phyloP scores from a whole-genome alignment of 208 protist species.

The Crithidia mellificae region DNA sequence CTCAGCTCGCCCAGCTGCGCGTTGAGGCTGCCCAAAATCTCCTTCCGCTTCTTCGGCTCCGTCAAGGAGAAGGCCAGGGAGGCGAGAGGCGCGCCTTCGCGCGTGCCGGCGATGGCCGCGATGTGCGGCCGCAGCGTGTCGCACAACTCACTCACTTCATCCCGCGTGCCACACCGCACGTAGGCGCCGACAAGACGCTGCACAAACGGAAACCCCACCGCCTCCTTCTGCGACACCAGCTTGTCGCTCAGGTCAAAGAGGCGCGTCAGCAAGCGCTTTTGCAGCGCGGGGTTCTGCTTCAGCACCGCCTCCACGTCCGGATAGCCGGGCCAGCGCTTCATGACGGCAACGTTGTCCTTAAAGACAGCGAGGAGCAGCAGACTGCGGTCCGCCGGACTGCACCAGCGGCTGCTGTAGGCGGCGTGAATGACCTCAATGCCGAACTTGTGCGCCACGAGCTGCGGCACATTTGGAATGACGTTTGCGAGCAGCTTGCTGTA shows the following conservation, averaged over 20 bases:
- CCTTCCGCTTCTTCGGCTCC: slow-evolving; percentile 82
- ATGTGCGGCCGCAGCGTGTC: slow-evolving; percentile 80
- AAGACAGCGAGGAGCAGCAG: slow-evolving; percentile 82
- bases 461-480: slow-evolving; percentile 69
- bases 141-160: slow-evolving; percentile 88
- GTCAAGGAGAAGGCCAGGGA: slow-evolving; percentile 83
- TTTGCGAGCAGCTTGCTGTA: slow-evolving; percentile 61
- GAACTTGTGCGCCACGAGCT: slow-evolving; percentile 84
- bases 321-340: slow-evolving; percentile 87
- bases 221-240: slow-evolving; percentile 89
- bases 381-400: slow-evolving; percentile 64
- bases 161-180: slow-evolving; percentile 59
- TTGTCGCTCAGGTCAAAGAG: slow-evolving; percentile 89
- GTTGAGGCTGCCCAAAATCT: slow-evolving; percentile 71
- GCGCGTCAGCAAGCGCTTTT: slow-evolving; percentile 73
- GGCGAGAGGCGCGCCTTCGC: slow-evolving; percentile 76
- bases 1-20: slow-evolving; percentile 68
- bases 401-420: slow-evolving; percentile 83
- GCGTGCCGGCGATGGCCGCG: slow-evolving; percentile 58
- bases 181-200: slow-evolving; percentile 81
- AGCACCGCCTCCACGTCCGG: slow-evolving; percentile 79
- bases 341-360: slow-evolving; percentile 82
- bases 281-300: slow-evolving; percentile 51
- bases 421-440: slow-evolving; percentile 83
- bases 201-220: slow-evolving; percentile 80